These are phyloP conservation scores for Epichloe sylvatica DNA, from an alignment of 2,329 filamentous ascomycete species.

Conservation along the genomic window DNA sequence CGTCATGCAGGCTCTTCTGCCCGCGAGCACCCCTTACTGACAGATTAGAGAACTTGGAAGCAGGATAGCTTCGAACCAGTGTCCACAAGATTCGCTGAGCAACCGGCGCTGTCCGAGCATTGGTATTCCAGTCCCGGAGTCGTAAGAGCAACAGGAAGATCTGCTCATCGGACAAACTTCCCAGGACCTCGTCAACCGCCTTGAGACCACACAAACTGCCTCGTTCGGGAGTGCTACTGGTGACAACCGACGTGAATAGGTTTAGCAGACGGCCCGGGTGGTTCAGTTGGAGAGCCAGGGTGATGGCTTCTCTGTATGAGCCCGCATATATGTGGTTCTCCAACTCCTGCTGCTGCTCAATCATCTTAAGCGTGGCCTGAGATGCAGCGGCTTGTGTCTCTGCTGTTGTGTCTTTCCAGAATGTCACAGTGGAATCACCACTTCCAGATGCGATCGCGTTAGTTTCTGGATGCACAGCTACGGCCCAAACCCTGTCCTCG, in stretches of 20 bases:
- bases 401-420: slow-evolving; percentile 86
- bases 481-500: slow-evolving; percentile 86
- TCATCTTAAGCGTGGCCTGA: slow-evolving; percentile 59
- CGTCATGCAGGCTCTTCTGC: slow-evolving; percentile 61
- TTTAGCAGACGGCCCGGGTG: slow-evolving; percentile 77
- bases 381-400: slow-evolving; percentile 64
- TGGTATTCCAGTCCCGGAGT: slow-evolving; percentile 94
- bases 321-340: slow-evolving; percentile 83
- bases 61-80: slow-evolving; percentile 68
- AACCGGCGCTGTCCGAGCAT: slow-evolving; percentile 70
- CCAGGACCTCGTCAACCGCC: slow-evolving; percentile 72
- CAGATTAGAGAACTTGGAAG: slow-evolving; percentile 58
- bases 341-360: slow-evolving; percentile 88
- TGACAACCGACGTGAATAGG: slow-evolving; percentile 70
- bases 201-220: slow-evolving; percentile 50
- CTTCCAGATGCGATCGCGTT: slow-evolving; percentile 78
- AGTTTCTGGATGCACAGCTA: slow-evolving; percentile 55
- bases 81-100: slow-evolving; percentile 75
- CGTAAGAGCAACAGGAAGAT: slow-evolving; percentile 70
- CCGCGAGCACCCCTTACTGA: slow-evolving; percentile 44
- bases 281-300: slow-evolving; percentile 81
- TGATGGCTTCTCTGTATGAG: slow-evolving; percentile 86
- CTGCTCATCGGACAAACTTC: slow-evolving; percentile 68
- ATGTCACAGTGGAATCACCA: slow-evolving; percentile 82
- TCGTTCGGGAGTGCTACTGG: slow-evolving; percentile 42